A percentile compares a stretch with the other conserved stretches of the same genome.
phyloP scores from a whole-genome alignment of 1,284 basidiomycete species.

The Tilletia walkeri region DNA sequence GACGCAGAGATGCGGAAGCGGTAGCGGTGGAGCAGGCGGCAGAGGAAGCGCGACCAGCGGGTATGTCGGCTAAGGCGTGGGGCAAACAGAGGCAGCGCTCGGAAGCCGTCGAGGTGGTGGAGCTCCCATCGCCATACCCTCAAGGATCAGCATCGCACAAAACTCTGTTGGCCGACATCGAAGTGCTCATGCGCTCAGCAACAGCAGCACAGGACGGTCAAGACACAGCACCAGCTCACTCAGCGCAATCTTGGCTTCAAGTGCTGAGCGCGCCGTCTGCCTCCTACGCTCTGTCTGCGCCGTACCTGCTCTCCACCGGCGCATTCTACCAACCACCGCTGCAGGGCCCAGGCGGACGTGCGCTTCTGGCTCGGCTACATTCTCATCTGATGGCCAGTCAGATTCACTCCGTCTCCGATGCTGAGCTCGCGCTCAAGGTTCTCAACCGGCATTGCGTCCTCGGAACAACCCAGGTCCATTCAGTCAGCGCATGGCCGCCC shows the following conservation, averaged over 20 bases:
- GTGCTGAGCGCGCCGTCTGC: no score
- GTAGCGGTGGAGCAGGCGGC: no score
- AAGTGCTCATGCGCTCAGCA: neutral
- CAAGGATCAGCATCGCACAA: neutral
- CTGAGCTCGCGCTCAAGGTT: neutral
- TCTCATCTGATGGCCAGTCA: neutral
- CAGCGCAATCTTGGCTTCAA: neutral
- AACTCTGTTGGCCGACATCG: neutral
- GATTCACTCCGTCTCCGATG: neutral
- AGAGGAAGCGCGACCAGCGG: neutral
- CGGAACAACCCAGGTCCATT: no score
- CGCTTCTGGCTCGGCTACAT: constrained; percentile 1
- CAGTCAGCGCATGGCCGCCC: neutral
- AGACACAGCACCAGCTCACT: neutral
- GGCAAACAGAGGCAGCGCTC: constrained; percentile 7
- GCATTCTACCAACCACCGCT: neutral
- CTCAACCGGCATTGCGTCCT: neutral
- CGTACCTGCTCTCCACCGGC: constrained; percentile 2
- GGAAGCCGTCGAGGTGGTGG: neutral
- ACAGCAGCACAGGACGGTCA: neutral
- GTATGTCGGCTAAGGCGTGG: neutral
- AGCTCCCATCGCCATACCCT: neutral
- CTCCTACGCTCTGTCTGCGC: neutral
- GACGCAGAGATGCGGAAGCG: no score
- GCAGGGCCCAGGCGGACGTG: neutral